A percentile compares a stretch with the other conserved stretches of the same genome.
phyloP scores from a whole-genome alignment of 352 stramenopile species.

The Pilasporangium apinafurcum region DNA sequence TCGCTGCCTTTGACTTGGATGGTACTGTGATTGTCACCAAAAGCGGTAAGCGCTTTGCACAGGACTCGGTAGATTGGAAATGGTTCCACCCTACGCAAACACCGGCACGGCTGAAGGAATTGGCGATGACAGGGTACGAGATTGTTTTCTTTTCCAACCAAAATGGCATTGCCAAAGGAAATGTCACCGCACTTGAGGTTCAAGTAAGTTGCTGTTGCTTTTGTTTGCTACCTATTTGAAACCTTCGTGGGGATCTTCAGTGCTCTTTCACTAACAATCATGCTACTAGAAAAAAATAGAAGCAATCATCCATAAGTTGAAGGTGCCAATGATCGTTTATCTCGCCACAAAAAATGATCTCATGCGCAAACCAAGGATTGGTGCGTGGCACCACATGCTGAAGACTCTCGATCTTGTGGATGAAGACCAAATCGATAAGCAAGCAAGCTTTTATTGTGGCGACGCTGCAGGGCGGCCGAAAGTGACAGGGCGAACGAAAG shows the following conservation, averaged over 20 bases:
- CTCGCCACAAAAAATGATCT: conserved; percentile 65
- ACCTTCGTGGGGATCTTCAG: not conserved
- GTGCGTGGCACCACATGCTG: conserved; percentile 57
- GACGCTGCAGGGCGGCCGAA: conserved; percentile 77
- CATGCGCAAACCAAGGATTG: conserved; percentile 74
- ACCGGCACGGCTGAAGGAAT: conserved; percentile 32
- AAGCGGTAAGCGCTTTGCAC: conserved; percentile 76
- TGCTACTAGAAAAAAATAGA: conserved; percentile 56
- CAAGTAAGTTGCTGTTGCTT: conserved; percentile 23
- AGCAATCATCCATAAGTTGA: conserved; percentile 49
- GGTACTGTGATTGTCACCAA: conserved; percentile 80
- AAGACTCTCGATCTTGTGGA: conserved; percentile 14
- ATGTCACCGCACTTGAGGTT: conserved; percentile 45
- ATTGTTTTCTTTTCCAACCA: conserved; percentile 83
- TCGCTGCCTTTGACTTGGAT: conserved; percentile 82
- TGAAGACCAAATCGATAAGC: conserved; percentile 24
- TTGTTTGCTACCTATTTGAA: not conserved
- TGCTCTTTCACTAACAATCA: not conserved
- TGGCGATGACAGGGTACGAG: conserved; percentile 38
- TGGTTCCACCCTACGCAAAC: conserved; percentile 61
- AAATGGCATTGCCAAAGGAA: conserved; percentile 76
- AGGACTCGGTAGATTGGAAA: conserved; percentile 68
- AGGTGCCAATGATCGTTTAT: conserved; percentile 63
- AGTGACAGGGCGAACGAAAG: conserved; percentile 54
- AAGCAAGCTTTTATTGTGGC: conserved; percentile 72